Evolutionary conservation across 345 rosid genomes (phyloP).

Genomic region (Camelina hispida): DNA sequence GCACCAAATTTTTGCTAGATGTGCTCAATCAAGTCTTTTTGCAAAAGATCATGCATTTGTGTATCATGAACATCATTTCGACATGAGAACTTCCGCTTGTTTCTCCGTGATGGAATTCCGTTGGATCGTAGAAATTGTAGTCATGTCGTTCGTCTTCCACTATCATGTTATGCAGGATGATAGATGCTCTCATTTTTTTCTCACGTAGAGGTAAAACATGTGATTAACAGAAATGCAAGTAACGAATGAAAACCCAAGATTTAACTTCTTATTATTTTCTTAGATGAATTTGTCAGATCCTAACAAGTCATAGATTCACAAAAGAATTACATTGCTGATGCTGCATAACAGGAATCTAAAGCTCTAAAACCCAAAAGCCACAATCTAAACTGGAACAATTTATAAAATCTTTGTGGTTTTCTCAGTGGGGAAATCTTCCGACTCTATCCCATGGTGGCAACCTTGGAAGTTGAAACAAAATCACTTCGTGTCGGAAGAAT

Average conservation of each 20-base stretch:
- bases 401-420: conserved; percentile 6
- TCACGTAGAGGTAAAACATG: background rate
- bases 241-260: background rate
- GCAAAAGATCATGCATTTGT: too few species aligned
- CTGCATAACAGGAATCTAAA: conserved; percentile 22
- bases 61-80: too few species aligned
- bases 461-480: conserved; percentile 33
- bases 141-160: too few species aligned
- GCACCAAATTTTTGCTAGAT: too few species aligned
- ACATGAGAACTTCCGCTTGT: too few species aligned
- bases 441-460: conserved; percentile 64
- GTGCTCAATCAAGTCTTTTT: too few species aligned
- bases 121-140: too few species aligned
- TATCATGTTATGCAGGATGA: too few species aligned
- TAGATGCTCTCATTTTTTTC: too few species aligned
- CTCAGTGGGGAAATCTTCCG: conserved; percentile 49
- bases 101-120: too few species aligned
- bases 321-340: conserved; percentile 14
- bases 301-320: conserved; percentile 23
- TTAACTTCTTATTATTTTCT: background rate
- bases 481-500: background rate
- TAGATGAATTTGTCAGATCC: conserved; percentile 8
- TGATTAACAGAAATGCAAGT: background rate
- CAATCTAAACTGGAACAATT: background rate
- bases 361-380: background rate